Percentiles rank a stretch among this genome's conserved stretches.
These are phyloP conservation scores for Umbelopsis vinacea DNA, from an alignment of 192 early-diverging fungal genomes.

Conservation along the genomic window DNA sequence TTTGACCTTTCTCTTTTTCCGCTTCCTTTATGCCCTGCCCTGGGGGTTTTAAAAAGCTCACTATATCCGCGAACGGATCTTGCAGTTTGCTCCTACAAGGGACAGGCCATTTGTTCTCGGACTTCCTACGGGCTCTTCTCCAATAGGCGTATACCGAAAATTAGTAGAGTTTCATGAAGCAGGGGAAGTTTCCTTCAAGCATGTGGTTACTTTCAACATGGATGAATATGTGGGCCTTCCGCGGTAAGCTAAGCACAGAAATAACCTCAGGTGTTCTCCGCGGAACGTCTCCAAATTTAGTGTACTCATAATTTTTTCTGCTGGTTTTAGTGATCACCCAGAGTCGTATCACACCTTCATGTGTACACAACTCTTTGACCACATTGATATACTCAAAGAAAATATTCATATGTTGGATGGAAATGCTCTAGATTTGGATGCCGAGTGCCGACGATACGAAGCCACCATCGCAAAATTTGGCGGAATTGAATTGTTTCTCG, in stretches of 20 bases:
- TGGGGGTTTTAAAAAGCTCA: slow-evolving; percentile 50
- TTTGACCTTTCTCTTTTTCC: slow-evolving; percentile 1
- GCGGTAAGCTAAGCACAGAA: slow-evolving; percentile 40
- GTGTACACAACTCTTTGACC: slow-evolving; percentile 84
- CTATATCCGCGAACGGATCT: slow-evolving; percentile 79
- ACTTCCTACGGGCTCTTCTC: slow-evolving; percentile 81
- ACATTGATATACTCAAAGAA: slow-evolving; percentile 76
- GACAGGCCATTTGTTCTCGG: slow-evolving; percentile 82
- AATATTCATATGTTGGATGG: slow-evolving; percentile 84
- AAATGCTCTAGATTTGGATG: slow-evolving; percentile 75
- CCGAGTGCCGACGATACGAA: slow-evolving; percentile 76
- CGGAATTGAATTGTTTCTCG: slow-evolving; percentile 84
- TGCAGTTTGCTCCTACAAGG: slow-evolving; percentile 71
- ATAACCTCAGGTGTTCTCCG: not conserved
- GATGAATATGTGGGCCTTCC: slow-evolving; percentile 85
- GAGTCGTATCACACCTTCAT: slow-evolving; percentile 88
- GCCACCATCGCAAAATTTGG: slow-evolving; percentile 75
- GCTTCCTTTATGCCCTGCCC: not conserved
- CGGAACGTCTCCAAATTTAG: slow-evolving; percentile 15
- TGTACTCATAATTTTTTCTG: not conserved
- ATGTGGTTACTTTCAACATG: slow-evolving; percentile 89
- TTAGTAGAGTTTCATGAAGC: slow-evolving; percentile 71
- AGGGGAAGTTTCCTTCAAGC: slow-evolving; percentile 72
- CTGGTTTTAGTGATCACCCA: slow-evolving; percentile 61
- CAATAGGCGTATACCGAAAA: slow-evolving; percentile 72